Base-by-base conservation (phyloP, 164 flowering plant genomes). In the Liquidambar formosana region DNA sequence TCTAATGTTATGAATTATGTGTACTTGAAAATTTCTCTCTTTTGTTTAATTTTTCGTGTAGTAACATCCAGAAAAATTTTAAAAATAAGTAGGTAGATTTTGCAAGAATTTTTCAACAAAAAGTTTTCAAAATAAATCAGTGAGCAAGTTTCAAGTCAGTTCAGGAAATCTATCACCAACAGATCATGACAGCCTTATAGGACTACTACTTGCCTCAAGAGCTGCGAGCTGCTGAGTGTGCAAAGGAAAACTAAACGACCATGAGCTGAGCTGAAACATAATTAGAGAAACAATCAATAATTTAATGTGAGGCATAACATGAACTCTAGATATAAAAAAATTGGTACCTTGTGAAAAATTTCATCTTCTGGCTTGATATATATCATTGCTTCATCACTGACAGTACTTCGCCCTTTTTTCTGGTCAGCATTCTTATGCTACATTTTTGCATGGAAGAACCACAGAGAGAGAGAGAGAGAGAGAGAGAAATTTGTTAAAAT, bases 311-410 rank as follows among this genome's bases (percentile, higher is more conserved):
- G 13, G 8, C 13, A 41, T 27, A 21, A 46, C 21, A 12, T 15
- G 57, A 45, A 19, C 19, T 13, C 23, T 5, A 47, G 53, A 47
- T 44, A 15, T 4, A 0, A 53, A 60, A 70, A 26, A 71, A 25
- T 18, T 33, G 46, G 51, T 85, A 91, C 97, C 96, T 88, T 79
- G 47, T 81, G 84, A 74, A 91, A 90, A 79, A 94, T 85, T 82
- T 94, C 97, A 81, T 94, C 98, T 81, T 94, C 97, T n/a, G 83
- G 88, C 77, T 89, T 90, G 28, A 71, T 25, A 67, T 82, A 94
- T 65, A 91, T 72, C 47, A 84, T 71, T 53, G 68, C 78, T 66
- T 86, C 97, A 16, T 83, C 84, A 63, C 13, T 49, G 44, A 57
- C 38, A 69, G 67, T 59, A 47, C 64, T 70, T 57, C 71, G 16